A percentile compares a stretch with the other conserved stretches of the same genome.
These are phyloP conservation scores for Calocybe gangraenosa DNA, from an alignment of 768 basidiomycete genomes.

Conservation along the genomic window DNA sequence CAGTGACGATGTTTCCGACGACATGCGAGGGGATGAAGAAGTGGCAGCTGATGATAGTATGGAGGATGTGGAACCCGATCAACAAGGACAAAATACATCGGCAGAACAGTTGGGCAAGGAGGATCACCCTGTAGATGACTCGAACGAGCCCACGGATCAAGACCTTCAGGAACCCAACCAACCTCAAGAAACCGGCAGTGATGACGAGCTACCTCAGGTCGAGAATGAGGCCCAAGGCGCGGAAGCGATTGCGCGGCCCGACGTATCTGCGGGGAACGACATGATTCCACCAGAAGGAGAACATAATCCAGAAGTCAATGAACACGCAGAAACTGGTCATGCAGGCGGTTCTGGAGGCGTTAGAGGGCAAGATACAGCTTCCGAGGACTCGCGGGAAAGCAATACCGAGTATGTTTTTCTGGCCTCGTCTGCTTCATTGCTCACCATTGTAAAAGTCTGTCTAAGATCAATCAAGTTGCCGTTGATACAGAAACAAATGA, in stretches of 20 bases:
- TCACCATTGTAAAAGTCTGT: slow-evolving; percentile 12
- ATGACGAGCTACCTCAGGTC: slow-evolving; percentile 24
- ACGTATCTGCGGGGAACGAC: slow-evolving; percentile 40
- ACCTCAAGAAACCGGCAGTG: slow-evolving; percentile 23
- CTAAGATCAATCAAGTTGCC: slow-evolving; percentile 17
- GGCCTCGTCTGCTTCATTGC: neutral
- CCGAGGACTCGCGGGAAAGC: slow-evolving; percentile 24
- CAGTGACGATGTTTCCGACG: slow-evolving; percentile 24
- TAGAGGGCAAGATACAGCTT: slow-evolving; percentile 23
- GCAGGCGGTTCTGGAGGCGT: slow-evolving; percentile 25
- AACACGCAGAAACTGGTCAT: slow-evolving; percentile 28
- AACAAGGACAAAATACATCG: slow-evolving; percentile 18
- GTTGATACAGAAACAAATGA: slow-evolving; percentile 16
- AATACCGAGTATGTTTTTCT: slow-evolving; percentile 27
- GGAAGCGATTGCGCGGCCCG: slow-evolving; percentile 35
- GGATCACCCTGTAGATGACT: slow-evolving; percentile 19
- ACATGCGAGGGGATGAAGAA: slow-evolving; percentile 26
- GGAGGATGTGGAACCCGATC: slow-evolving; percentile 27
- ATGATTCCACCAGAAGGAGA: slow-evolving; percentile 27
- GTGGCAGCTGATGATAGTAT: slow-evolving; percentile 26
- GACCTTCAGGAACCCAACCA: slow-evolving; percentile 18
- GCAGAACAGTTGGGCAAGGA: slow-evolving; percentile 19
- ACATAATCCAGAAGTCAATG: slow-evolving; percentile 23
- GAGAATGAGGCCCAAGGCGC: slow-evolving; percentile 28
- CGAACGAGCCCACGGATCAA: slow-evolving; percentile 27